Percentiles rank a stretch among this genome's conserved stretches.
phyloP scores from a whole-genome alignment of 345 rosid genomes.

The Camelina sativa region DNA sequence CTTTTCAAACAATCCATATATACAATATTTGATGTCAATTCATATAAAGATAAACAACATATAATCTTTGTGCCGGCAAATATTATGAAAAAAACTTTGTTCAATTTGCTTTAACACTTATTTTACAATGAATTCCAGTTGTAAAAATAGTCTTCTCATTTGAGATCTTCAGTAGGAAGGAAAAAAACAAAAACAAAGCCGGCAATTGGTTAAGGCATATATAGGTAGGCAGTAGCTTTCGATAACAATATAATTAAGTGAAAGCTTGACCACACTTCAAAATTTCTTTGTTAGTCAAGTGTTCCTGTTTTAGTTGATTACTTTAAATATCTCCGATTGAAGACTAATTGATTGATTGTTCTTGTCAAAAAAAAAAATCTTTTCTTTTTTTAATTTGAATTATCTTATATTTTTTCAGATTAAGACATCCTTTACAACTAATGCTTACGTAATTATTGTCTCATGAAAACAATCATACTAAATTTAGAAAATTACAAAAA shows the following conservation, averaged over 20 bases:
- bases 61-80: not conserved
- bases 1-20: not conserved
- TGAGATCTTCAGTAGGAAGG: not conserved
- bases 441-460: not conserved
- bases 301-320: not conserved
- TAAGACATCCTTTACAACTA: not conserved
- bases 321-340: not conserved
- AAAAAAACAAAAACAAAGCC: not conserved
- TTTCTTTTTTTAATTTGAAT: not conserved
- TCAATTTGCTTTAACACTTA: not conserved
- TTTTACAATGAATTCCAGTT: not conserved
- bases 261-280: not conserved
- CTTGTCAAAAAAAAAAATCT: too few relatives aligned
- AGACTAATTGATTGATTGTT: not conserved
- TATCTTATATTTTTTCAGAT: not conserved
- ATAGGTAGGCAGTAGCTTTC: not conserved
- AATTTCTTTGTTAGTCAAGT: not conserved
- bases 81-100: not conserved
- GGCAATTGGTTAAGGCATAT: not conserved
- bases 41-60: not conserved
- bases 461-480: not conserved
- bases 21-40: not conserved
- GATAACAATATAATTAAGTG: not conserved
- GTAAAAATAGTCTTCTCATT: not conserved
- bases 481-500: not conserved